Evolutionary conservation across 2,329 filamentous ascomycete genomes (phyloP), one percentile per base, ranked within the genome.

Genomic region (Calonectria ilicicola): DNA sequence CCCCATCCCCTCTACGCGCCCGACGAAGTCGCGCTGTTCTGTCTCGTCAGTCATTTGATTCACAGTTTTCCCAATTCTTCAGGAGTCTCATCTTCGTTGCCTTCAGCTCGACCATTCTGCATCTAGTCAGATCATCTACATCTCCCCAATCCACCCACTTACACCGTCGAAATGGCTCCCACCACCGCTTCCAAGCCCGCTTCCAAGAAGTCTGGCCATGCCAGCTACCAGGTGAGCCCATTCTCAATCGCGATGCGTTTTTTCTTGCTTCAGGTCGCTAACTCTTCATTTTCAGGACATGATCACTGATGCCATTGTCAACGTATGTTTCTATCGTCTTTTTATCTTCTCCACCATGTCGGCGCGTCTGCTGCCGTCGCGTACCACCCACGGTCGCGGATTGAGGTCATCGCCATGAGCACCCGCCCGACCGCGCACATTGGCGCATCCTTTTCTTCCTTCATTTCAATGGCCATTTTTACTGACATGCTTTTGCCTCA

Each of bases 291-390:
- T 74, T 42, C 73, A 91, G 90, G 89, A 91, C 80, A 91, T 91
- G 90, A 91, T 91, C 81, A 90, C 87, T 66, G 89, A 91, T 82
- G 90, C 89, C 67, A 91, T 91, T 81, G 83, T 90, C 81, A 86
- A 87, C 84, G 90, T 91, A 91, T 83, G 86, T 88, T 72, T 67
- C 44, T 70, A 72, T 40, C 67, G 26, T 63, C 63, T 79, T 75
- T 72, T 63, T 38, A 23, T 58, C 73, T 78, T 75, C 66, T 78
- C 79, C 79, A 68, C 21, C 21, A 73, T 77, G 80, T 78, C 78
- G 82, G 83, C 85, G 85, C 85, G 85, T 84, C 77, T 72, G 29
- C 47, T 32, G 23, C 73, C 75, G 75, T 42, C 75, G 75, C 77
- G 78, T 77, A 78, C 77, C 72, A 58, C 53, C 69, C 72, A 67